These are phyloP conservation scores for Serendipita vermifera DNA, from an alignment of 768 basidiomycete genomes.

Conservation along the genomic window DNA sequence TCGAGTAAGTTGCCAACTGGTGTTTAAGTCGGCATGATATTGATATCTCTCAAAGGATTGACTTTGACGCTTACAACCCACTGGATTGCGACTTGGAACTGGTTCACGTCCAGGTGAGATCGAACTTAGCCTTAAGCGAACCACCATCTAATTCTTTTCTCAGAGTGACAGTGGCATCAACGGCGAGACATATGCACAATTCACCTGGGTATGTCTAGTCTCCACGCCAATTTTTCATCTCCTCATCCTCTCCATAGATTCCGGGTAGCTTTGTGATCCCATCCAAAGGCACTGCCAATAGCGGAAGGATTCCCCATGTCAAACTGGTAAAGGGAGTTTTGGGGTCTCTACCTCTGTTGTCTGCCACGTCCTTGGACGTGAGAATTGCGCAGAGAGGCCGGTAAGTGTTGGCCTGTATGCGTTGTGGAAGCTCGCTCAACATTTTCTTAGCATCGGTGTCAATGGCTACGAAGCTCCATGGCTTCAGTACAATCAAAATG, in stretches of 20 bases:
- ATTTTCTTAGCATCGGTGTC: constrained; percentile 28
- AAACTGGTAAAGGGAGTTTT: constrained; percentile 46
- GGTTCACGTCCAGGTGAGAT: not conserved
- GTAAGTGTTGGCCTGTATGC: constrained; percentile 18
- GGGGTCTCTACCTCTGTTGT: constrained; percentile 43
- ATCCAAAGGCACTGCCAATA: constrained; percentile 45
- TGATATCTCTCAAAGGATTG: not conserved
- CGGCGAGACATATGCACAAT: constrained; percentile 44
- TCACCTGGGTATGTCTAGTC: constrained; percentile 41
- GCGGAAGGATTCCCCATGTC: constrained; percentile 45
- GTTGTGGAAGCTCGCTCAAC: not conserved
- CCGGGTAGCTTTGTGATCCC: constrained; percentile 47
- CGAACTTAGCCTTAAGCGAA: not conserved
- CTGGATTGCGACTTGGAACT: constrained; percentile 38
- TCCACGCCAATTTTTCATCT: too few relatives aligned
- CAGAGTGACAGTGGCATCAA: constrained; percentile 43
- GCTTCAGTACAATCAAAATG: constrained; percentile 43
- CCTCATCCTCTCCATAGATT: too few relatives aligned
- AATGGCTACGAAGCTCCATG: constrained; percentile 54
- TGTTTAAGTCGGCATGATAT: too few relatives aligned
- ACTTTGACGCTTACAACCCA: constrained; percentile 37
- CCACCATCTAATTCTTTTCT: constrained; percentile 35
- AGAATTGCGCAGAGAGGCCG: constrained; percentile 33
- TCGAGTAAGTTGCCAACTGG: constrained; percentile 7
- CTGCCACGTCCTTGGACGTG: constrained; percentile 42